Percentiles rank a stretch among this genome's conserved stretches.
phyloP scores from a whole-genome alignment of 495 filamentous ascomycete species.

The Aspergillus steynii region DNA sequence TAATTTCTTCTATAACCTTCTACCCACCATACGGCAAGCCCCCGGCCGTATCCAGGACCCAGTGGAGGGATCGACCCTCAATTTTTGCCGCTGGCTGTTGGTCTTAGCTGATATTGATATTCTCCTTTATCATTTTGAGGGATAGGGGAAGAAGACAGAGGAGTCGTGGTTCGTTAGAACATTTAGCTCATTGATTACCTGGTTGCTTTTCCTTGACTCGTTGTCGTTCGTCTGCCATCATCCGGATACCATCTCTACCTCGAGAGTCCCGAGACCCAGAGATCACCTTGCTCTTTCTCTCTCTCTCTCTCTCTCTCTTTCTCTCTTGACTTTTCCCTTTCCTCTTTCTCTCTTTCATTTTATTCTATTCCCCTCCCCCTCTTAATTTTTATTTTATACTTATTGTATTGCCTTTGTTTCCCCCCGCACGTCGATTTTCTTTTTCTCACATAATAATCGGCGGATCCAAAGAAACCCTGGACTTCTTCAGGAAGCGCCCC shows the following conservation, averaged over 20 bases:
- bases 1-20: constrained; percentile 27
- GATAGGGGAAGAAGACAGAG: constrained; percentile 8
- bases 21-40: constrained; percentile 20
- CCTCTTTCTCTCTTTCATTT: background rate
- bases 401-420: background rate
- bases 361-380: too few species aligned
- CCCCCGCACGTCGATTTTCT: constrained; percentile 2
- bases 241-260: too few species aligned
- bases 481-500: constrained; percentile 34
- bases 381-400: too few species aligned
- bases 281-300: too few species aligned
- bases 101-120: constrained; percentile 18
- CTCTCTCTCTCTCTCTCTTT: too few species aligned
- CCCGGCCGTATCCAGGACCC: constrained; percentile 23
- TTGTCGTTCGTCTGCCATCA: too few species aligned
- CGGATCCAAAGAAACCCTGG: constrained; percentile 22
- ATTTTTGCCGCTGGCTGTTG: constrained; percentile 21
- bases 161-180: constrained; percentile 12
- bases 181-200: constrained; percentile 1
- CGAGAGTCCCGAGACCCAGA: too few species aligned
- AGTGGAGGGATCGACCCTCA: constrained; percentile 25
- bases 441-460: constrained; percentile 9
- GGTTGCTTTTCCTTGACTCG: background rate
- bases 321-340: background rate
- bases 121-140: constrained; percentile 20